phyloP scores from a whole-genome alignment of 257 asterid species.

The Buddleja alternifolia region DNA sequence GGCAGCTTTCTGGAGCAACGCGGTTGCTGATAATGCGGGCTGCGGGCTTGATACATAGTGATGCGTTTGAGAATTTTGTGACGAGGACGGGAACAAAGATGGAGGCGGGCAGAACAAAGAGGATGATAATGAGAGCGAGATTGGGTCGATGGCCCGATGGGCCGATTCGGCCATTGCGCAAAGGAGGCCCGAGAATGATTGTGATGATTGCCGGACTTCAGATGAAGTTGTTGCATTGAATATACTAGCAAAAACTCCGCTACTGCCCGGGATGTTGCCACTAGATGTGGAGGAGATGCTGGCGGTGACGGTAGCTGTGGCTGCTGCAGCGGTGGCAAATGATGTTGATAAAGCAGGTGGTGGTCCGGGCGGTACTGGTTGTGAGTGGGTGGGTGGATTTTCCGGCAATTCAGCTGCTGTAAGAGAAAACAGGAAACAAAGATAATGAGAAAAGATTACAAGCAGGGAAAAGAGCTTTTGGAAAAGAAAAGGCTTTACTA shows the following conservation, averaged over 20 bases:
- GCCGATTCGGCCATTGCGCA: conserved; percentile 38
- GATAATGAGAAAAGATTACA: conserved; percentile 19
- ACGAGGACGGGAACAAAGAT: conserved; percentile 47
- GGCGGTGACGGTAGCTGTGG: conserved; percentile 1
- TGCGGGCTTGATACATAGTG: conserved; percentile 41
- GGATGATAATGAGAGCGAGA: conserved; percentile 70
- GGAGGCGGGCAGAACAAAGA: conserved; percentile 45
- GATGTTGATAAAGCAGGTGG: conserved; percentile 34
- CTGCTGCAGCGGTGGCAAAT: conserved; percentile 20
- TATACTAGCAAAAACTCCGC: conserved; percentile 33
- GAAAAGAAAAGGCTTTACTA: conserved; percentile 34
- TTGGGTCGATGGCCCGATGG: conserved; percentile 45
- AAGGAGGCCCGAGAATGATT: conserved; percentile 35
- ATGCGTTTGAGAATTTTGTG: conserved; percentile 42
- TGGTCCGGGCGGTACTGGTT: conserved; percentile 43
- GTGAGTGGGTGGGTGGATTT: conserved; percentile 47
- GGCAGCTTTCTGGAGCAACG: conserved; percentile 89
- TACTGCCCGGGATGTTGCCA: not conserved
- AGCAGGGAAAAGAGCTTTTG: conserved; percentile 24
- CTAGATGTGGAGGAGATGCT: conserved; percentile 22
- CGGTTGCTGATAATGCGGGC: conserved; percentile 84
- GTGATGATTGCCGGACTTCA: conserved; percentile 15
- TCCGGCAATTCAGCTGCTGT: conserved; percentile 66
- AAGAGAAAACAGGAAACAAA: not conserved
- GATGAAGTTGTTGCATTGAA: conserved; percentile 35